Percentiles rank a stretch among this genome's conserved stretches.
Conservation (phyloP, 2,329 filamentous ascomycete genomes). For the Clarireedia paspali region DNA sequence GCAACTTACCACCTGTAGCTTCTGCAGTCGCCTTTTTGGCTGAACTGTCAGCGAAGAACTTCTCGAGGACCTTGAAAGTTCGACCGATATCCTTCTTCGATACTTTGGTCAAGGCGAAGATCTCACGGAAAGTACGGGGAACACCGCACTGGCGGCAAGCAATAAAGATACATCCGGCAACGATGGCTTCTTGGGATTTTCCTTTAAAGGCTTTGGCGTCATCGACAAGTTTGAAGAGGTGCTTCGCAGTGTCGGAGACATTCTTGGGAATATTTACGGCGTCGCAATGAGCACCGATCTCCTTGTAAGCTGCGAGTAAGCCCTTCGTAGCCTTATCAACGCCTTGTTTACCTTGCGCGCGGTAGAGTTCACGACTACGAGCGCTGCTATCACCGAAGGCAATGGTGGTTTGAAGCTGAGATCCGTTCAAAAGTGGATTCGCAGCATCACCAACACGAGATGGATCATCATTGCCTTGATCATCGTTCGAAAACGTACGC, state of each 20-base stretch:
- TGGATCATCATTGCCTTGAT: slow-evolving; percentile 91
- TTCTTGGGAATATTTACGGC: slow-evolving; percentile 72
- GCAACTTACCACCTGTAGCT: slow-evolving; percentile 47
- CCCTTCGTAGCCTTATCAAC: slow-evolving; percentile 78
- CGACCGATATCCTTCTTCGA: slow-evolving; percentile 96
- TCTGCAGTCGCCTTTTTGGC: slow-evolving; percentile 42
- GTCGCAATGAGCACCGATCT: slow-evolving; percentile 83
- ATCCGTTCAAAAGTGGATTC: slow-evolving; percentile 83
- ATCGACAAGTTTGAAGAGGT: slow-evolving; percentile 90
- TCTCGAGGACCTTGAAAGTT: slow-evolving; percentile 88
- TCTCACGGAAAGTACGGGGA: slow-evolving; percentile 87
- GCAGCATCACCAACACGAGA: slow-evolving; percentile 94
- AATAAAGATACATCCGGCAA: slow-evolving; percentile 96
- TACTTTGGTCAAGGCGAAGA: slow-evolving; percentile 87
- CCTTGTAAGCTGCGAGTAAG: slow-evolving; percentile 74
- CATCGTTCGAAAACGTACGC: slow-evolving; percentile 98
- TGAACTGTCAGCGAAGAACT: slow-evolving; percentile 70
- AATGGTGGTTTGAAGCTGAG: slow-evolving; percentile 82
- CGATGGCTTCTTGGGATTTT: slow-evolving; percentile 87
- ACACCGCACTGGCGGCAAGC: slow-evolving; percentile 85
- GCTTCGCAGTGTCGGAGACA: slow-evolving; percentile 84
- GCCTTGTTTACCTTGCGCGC: slow-evolving; percentile 74
- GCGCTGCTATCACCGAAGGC: slow-evolving; percentile 70
- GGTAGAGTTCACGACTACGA: slow-evolving; percentile 66
- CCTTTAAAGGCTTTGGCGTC: slow-evolving; percentile 92